Evolutionary conservation across 495 filamentous ascomycete species (phyloP), one percentile per base, ranked within the genome.

Genomic region (Penicillium paradoxum): DNA sequence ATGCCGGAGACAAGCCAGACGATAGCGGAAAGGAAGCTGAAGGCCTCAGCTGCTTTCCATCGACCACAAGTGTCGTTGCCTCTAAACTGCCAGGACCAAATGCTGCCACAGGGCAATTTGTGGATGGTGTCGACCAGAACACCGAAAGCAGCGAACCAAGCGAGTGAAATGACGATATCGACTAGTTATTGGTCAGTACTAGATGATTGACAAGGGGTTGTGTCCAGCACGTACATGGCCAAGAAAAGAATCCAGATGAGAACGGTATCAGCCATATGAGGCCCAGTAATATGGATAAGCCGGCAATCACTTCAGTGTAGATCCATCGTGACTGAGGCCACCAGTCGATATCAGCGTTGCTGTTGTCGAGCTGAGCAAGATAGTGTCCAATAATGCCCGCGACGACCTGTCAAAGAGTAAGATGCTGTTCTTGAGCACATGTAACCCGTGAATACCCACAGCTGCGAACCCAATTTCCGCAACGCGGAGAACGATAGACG

Each of bases 31-130:
- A 88, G 57, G 65, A 87, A 88, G 53, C 73, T 70, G 66, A 88
- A 87, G 1, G 84, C 85, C 56, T 85, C 75, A 32, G 77, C 75
- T 13, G 84, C 80, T 67, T 84, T 88, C 83, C 80, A 86, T 49
- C 80, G 73, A 32, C 74, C 65, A 60, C 84, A 89, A 8, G 68
- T 63, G 4, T 59, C 49, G 44, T 67, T 51, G 15, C 69, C 54
- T 9, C 61, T 57, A 41, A 81, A 73, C 13, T 61, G 53, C 80
- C 80, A 82, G 51, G 60, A 52, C 66, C 69, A 82, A 57, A 77
- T 74, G 45, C 72, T 73, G 44, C 83, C 84, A 62, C 84, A 88
- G 34, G 67, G 57, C 39, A 76, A 59, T 14, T 68, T 57, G 25
- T 68, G 51, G 45, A 81, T 65, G 17, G 77, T 78, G 55, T 84